Conservation (phyloP, 2,329 filamentous ascomycete species). For the Epichloe hybrida region DNA sequence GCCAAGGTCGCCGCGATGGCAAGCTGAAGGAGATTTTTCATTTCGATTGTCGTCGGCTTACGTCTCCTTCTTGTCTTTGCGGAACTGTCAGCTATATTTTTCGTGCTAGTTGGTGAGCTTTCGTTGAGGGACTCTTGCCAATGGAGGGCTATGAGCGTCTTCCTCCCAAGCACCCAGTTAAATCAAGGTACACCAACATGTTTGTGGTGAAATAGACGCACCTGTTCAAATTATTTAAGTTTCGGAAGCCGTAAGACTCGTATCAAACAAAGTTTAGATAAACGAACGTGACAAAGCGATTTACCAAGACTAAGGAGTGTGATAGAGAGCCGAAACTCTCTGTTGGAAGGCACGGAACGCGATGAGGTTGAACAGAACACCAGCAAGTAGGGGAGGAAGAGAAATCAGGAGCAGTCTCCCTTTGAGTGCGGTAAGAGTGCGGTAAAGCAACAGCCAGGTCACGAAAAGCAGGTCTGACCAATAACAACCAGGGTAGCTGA, state of each 20-base stretch:
- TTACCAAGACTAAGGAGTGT: constrained; percentile 34
- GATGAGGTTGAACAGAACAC: constrained; percentile 14
- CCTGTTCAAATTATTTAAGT: not conserved
- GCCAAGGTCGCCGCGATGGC: constrained; percentile 40
- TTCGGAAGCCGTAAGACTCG: not conserved
- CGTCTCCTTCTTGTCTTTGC: not conserved
- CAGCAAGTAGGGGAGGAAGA: constrained; percentile 10
- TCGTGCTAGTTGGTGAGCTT: not conserved
- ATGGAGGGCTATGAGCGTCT: not conserved
- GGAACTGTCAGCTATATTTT: not conserved
- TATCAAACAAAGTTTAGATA: constrained; percentile 15
- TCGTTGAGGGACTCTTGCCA: not conserved
- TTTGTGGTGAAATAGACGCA: not conserved
- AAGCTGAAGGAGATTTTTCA: constrained; percentile 22
- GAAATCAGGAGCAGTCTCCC: not conserved
- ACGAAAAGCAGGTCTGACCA: too few species aligned
- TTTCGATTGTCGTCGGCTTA: not conserved
- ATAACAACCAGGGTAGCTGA: too few species aligned
- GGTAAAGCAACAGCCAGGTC: too few species aligned
- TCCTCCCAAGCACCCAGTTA: not conserved
- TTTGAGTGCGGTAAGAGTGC: too few species aligned
- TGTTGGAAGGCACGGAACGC: constrained; percentile 33
- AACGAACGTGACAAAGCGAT: constrained; percentile 17
- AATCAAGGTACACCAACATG: not conserved
- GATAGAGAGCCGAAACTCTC: constrained; percentile 39